These are phyloP conservation scores for Rhizoclosmatium sp. DNA, from an alignment of 192 early-diverging fungal species.

Conservation along the genomic window DNA sequence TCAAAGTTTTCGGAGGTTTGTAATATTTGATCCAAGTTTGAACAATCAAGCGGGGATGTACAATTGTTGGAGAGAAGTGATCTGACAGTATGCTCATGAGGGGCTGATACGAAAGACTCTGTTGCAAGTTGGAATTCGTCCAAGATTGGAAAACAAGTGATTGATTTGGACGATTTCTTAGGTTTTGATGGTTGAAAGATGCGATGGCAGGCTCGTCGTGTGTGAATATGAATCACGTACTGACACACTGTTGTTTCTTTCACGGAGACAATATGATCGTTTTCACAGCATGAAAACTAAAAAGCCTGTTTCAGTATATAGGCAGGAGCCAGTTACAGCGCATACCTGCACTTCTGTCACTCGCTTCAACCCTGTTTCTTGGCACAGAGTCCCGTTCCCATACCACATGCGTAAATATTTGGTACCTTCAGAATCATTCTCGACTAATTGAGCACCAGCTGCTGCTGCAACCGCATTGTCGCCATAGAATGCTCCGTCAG, in stretches of 20 bases:
- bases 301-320: not conserved
- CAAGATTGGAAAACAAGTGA: conserved; percentile 6
- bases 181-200: conserved; percentile 2
- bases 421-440: conserved; percentile 46
- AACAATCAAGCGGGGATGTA: not conserved
- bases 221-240: conserved; percentile 82
- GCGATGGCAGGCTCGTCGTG: conserved; percentile 69
- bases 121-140: not conserved
- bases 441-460: conserved; percentile 46
- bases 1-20: not conserved
- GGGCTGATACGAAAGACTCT: not conserved
- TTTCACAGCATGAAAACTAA: conserved; percentile 82
- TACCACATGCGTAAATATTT: conserved; percentile 76
- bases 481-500: conserved; percentile 12
- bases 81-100: not conserved
- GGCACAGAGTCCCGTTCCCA: conserved; percentile 78
- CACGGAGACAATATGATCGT: conserved; percentile 72
- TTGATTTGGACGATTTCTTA: not conserved
- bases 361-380: conserved; percentile 73
- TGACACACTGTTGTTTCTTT: conserved; percentile 74
- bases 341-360: conserved; percentile 66
- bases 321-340: not conserved
- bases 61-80: not conserved
- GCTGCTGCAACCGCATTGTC: conserved; percentile 39
- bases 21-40: not conserved